Evolutionary conservation across 1,284 basidiomycete species (phyloP), one percentile per base, ranked within the genome.

Genomic region (Marasmius oreades): DNA sequence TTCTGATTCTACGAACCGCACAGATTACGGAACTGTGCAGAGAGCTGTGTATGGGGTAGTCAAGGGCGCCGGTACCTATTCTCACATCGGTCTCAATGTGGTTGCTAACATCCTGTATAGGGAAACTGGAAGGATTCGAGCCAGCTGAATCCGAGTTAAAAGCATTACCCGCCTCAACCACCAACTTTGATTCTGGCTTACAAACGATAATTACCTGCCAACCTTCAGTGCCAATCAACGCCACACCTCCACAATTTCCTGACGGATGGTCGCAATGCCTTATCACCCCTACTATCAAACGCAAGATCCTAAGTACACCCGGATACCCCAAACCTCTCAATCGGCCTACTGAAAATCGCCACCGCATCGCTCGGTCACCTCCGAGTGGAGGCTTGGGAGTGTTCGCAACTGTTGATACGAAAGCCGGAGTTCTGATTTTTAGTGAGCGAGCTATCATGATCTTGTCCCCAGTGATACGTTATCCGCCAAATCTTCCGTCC

Each of bases 381-480:
- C 58, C 57, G 12, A n/a, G 10, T 31, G 63, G 62, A 36, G 65
- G 63, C 5, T 18, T 51, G 18, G 67, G 62, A 23, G 56, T 66
- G 28, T 56, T 68, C 53, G 61, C 61, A 12, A 62, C 57, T 12
- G 57, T 63, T 26, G 53, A 45, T 12, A 63, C 66, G 46, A 56
- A 57, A 44, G 46, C 50, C 16, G 67, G 64, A 26, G 64, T 66
- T 34, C 59, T 65, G 11, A 50, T 63, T 34, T 37, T 57, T 18
- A 54, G 55, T 16, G 62, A 65, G 46, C 55, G 63, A 34, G 59
- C 64, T 7, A 39, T 63, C 5, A 8, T 46, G 4, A 34, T 57
- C 1, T 14, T 28, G 12, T 22, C 16, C 6, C 43, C 31, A 7
- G 36, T 22, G 22, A 22, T 50, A 5, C 10, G 7, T 10, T 5